Evolutionary conservation across 331 rosid genomes (phyloP), one percentile per base, ranked within the genome.

Genomic region (Acacia pycnantha): DNA sequence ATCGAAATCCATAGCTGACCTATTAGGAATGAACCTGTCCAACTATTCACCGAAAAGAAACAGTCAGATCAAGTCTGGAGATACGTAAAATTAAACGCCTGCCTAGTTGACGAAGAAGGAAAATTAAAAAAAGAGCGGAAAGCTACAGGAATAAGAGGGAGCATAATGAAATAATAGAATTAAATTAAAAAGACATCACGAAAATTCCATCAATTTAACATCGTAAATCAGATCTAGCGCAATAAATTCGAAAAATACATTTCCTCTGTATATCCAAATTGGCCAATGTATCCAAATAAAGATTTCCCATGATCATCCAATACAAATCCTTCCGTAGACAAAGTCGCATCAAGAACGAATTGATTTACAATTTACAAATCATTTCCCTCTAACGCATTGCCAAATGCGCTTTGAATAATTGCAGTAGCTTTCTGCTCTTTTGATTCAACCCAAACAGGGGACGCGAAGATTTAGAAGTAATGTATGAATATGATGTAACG

Each of bases 21-120:
- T 59, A 24, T 59, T 59, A 11, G 66, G 66, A 11, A 59, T 59
- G 35, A 59, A 59, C 83, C 97, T 90, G 72, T 93, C 97, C 89
- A 89, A 86, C 97, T 93, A 89, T 76, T 64, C 58, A 5, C 48
- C 21, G 76, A 70, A 26, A 62, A 27, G 6, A 27, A 18, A 15
- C 51, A 12, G 37, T 70, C 41, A 27, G 62, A 73, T 66, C 70
- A 35, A 48, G 3, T 53, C 31, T 10, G 31, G 13, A 33, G 33
- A 71, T 68, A 3, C 18, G 19, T 10, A 33, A 31, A 33, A 74
- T 16, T 27, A 29, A 48, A 48, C 4, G 26, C 16, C 22, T 31
- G 27, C 11, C 21, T 68, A 11, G 26, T 67, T 33, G 14, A 35
- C 26, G 15, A 35, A 11, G 43, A 33, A 35, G 26, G n/a, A 24